phyloP scores from a whole-genome alignment of 1,284 basidiomycete genomes.

The Meripilus lineatus region DNA sequence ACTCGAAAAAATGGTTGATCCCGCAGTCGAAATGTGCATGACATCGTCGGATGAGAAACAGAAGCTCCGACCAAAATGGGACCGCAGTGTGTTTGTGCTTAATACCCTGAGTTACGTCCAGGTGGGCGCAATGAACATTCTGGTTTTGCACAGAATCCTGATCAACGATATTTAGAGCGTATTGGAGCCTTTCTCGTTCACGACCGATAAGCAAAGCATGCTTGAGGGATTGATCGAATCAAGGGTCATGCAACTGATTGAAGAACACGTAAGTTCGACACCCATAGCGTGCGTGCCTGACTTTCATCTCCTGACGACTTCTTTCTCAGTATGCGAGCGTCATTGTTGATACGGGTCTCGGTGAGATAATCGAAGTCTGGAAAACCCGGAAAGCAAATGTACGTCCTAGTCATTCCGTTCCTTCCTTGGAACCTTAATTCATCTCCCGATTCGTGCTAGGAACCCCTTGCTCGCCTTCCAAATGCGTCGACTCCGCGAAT shows the following conservation, averaged over 20 bases:
- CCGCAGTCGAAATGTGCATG: slow-evolving; percentile 74
- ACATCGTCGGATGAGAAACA: slow-evolving; percentile 66
- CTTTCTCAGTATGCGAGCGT: slow-evolving; percentile 61
- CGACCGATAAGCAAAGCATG: slow-evolving; percentile 51
- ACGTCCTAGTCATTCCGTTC: slow-evolving; percentile 26
- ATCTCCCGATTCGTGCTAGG: slow-evolving; percentile 36
- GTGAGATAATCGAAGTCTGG: slow-evolving; percentile 57
- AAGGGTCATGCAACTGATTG: slow-evolving; percentile 62
- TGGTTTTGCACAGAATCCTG: neutral
- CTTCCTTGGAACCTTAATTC: neutral
- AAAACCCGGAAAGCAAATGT: slow-evolving; percentile 51
- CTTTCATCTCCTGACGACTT: neutral
- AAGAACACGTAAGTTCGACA: slow-evolving; percentile 69
- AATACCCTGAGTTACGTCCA: slow-evolving; percentile 82
- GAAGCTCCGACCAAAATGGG: slow-evolving; percentile 57
- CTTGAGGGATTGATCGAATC: slow-evolving; percentile 62
- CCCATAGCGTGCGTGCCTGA: slow-evolving; percentile 1
- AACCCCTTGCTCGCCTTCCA: slow-evolving; percentile 64
- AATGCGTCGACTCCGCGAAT: slow-evolving; percentile 52
- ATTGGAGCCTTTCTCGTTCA: slow-evolving; percentile 72
- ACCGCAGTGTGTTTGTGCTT: slow-evolving; percentile 75
- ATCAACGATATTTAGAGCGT: slow-evolving; percentile 43
- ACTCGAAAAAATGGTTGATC: slow-evolving; percentile 79
- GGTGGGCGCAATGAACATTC: slow-evolving; percentile 35
- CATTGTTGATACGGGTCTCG: slow-evolving; percentile 70